Evolutionary conservation across 2,329 filamentous ascomycete species (phyloP).

Genomic region (Botrytis galanthina): DNA sequence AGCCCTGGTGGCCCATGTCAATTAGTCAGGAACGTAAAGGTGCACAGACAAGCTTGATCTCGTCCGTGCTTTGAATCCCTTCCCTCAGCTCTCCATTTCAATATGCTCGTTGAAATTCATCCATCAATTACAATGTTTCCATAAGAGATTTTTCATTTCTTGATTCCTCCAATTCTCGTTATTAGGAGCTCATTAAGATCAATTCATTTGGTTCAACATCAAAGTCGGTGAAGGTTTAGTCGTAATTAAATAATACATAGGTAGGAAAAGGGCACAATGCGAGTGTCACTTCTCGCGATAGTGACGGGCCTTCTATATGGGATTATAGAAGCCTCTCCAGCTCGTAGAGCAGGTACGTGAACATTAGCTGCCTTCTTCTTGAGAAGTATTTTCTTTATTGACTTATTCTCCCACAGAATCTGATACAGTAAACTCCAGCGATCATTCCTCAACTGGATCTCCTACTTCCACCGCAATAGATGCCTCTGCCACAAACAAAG

Average conservation of each 20-base stretch:
- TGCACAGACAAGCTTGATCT: constrained; percentile 3
- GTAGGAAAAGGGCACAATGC: neutral
- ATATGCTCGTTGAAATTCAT: neutral
- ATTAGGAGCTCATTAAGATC: neutral
- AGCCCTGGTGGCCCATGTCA: neutral
- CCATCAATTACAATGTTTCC: neutral
- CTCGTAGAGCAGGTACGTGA: neutral
- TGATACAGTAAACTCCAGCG: neutral
- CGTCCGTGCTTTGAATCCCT: neutral
- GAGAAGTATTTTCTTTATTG: neutral
- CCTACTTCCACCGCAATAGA: neutral
- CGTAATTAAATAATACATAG: neutral
- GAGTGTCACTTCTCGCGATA: neutral
- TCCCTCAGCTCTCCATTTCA: neutral
- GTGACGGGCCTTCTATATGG: constrained; percentile 1
- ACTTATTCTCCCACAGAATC: constrained; percentile 5
- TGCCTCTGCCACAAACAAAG: neutral
- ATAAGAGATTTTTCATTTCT: neutral
- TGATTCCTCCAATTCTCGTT: neutral
- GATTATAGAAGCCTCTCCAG: neutral
- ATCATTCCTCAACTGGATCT: neutral
- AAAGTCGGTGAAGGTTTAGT: neutral
- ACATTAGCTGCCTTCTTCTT: too few species aligned
- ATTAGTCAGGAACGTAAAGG: constrained; percentile 10
- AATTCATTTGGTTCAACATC: neutral